phyloP scores from a whole-genome alignment of 1,284 basidiomycete genomes.

The Meira miltonrushii region DNA sequence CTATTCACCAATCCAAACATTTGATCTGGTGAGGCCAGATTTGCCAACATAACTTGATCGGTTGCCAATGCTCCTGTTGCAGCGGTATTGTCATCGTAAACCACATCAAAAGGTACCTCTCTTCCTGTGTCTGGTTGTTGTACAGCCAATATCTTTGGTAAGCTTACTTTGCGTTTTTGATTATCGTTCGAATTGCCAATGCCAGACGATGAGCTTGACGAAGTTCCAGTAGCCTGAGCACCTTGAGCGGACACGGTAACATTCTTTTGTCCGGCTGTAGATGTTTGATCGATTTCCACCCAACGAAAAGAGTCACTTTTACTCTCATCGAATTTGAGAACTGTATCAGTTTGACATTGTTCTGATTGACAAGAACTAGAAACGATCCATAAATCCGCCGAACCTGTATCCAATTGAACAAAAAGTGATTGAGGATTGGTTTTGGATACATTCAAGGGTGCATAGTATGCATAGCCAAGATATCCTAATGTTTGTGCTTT shows the following conservation, averaged over 20 bases:
- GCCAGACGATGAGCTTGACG: no score
- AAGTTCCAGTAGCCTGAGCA: neutral
- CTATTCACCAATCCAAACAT: slow-evolving; percentile 30
- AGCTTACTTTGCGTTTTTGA: neutral
- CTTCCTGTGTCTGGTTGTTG: slow-evolving; percentile 2
- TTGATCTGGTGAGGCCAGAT: slow-evolving; percentile 17
- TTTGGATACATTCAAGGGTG: slow-evolving; percentile 23
- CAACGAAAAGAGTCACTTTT: slow-evolving; percentile 14
- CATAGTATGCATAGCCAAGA: slow-evolving; percentile 22
- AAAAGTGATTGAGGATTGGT: slow-evolving; percentile 21
- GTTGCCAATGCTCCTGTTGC: slow-evolving; percentile 18
- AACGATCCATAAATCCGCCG: slow-evolving; percentile 31
- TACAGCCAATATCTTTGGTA: neutral
- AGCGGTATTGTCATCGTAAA: slow-evolving; percentile 16
- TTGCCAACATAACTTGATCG: slow-evolving; percentile 19
- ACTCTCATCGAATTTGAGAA: slow-evolving; percentile 19
- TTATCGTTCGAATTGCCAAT: neutral
- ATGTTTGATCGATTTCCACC: slow-evolving; percentile 6
- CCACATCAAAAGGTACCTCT: slow-evolving; percentile 19
- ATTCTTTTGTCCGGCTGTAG: neutral
- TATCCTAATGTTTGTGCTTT: slow-evolving; percentile 20
- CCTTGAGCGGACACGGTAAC: neutral
- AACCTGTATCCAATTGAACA: slow-evolving; percentile 34
- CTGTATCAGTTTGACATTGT: slow-evolving; percentile 10
- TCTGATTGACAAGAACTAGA: slow-evolving; percentile 16